Percentiles rank a stretch among this genome's conserved stretches.
Conservation (phyloP, 257 asterid genomes). For the Linderniella brevidens region DNA sequence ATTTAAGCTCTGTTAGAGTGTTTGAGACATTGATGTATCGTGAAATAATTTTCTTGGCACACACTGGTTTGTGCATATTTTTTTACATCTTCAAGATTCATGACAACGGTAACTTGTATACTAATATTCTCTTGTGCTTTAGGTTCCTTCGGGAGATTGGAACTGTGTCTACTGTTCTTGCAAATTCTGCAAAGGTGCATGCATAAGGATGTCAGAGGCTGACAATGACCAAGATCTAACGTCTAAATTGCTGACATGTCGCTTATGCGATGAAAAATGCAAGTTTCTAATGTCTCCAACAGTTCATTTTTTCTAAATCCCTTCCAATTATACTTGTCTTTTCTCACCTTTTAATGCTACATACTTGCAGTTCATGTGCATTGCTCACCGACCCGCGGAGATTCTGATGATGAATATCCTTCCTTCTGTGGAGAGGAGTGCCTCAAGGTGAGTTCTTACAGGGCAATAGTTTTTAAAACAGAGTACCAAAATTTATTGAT, state of each 20-base stretch:
- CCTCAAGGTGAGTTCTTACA: slow-evolving; percentile 31
- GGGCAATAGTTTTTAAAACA: no score
- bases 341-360: not conserved
- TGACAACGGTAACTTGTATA: not conserved
- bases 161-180: slow-evolving; percentile 76
- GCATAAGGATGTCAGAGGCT: slow-evolving; percentile 16
- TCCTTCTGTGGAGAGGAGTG: slow-evolving; percentile 20
- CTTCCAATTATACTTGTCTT: not conserved
- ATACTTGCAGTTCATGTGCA: slow-evolving; percentile 53
- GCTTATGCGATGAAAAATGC: slow-evolving; percentile 82
- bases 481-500: no score
- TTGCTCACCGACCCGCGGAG: slow-evolving; percentile 20
- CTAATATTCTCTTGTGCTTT: slow-evolving; percentile 10
- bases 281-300: slow-evolving; percentile 11
- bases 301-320: not conserved
- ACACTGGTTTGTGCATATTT: no score
- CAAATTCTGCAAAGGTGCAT: slow-evolving; percentile 58
- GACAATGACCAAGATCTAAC: slow-evolving; percentile 1
- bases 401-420: not conserved
- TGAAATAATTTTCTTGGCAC: no score
- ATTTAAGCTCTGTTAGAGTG: no score
- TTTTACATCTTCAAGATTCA: not conserved
- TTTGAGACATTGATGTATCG: no score
- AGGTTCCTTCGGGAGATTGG: slow-evolving; percentile 90
- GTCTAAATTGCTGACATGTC: slow-evolving; percentile 36